Conservation (phyloP, 257 asterid species). For the Jacaranda mimosifolia region DNA sequence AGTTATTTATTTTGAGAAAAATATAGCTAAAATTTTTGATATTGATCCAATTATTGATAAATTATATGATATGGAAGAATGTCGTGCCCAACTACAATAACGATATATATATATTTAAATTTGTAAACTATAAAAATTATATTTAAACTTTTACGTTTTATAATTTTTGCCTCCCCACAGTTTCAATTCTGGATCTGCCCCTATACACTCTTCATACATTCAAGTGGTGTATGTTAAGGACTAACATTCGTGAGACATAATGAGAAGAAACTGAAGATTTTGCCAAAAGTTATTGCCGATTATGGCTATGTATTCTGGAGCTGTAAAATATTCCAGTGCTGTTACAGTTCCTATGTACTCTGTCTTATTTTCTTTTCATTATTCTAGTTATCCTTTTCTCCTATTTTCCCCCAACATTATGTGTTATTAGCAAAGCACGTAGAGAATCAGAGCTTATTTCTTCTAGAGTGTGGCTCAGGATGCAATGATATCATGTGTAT, state of each 20-base stretch:
- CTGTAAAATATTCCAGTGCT: no score
- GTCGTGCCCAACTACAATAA: no score
- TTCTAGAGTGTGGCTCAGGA: background rate
- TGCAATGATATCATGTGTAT: background rate
- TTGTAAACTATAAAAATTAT: no score
- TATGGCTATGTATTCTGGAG: background rate
- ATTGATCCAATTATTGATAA: no score
- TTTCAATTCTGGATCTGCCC: no score
- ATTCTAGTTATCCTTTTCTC: background rate
- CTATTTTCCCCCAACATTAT: background rate
- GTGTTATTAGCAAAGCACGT: background rate
- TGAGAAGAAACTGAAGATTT: background rate
- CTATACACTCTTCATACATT: background rate
- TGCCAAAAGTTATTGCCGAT: background rate
- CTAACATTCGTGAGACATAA: background rate
- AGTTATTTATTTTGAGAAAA: no score
- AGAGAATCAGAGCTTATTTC: background rate
- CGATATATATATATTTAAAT: no score
- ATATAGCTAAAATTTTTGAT: no score
- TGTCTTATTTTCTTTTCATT: background rate
- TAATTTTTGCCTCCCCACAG: no score
- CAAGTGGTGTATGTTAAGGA: background rate
- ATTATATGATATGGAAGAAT: no score
- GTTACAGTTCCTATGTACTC: background rate
- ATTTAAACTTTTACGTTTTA: no score